Conservation (phyloP, 495 filamentous ascomycete species). For the Aspergillus sclerotioniger region DNA sequence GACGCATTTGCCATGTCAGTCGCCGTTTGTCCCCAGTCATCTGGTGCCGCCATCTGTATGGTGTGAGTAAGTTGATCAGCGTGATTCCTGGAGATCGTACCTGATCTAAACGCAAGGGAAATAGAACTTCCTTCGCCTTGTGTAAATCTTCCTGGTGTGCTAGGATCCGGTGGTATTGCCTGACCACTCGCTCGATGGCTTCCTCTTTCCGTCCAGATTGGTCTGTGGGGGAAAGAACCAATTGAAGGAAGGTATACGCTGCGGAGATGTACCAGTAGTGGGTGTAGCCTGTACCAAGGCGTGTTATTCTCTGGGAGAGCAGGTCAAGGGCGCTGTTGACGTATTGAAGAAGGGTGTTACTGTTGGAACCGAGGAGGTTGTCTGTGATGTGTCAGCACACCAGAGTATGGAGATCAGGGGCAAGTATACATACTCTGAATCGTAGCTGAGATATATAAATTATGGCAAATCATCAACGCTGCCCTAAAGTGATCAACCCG, state of each 20-base stretch:
- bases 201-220: slow-evolving; percentile 14
- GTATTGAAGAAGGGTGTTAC: slow-evolving; percentile 15
- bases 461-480: slow-evolving; percentile 24
- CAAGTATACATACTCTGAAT: slow-evolving; percentile 12
- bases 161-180: slow-evolving; percentile 23
- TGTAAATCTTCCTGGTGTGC: slow-evolving; percentile 20
- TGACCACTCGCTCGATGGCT: slow-evolving; percentile 21
- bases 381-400: slow-evolving; percentile 1
- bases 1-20: too few relatives aligned
- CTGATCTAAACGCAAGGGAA: not conserved
- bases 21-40: not conserved
- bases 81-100: not conserved
- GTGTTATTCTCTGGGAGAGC: slow-evolving; percentile 28
- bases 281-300: slow-evolving; percentile 28
- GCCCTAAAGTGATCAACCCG: slow-evolving; percentile 25
- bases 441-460: slow-evolving; percentile 13
- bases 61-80: not conserved
- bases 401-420: not conserved
- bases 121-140: slow-evolving; percentile 16
- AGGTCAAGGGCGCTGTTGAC: slow-evolving; percentile 25
- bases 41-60: not conserved
- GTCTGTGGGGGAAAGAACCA: slow-evolving; percentile 3
- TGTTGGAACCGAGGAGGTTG: slow-evolving; percentile 16
- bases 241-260: slow-evolving; percentile 18
- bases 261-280: slow-evolving; percentile 35